Evolutionary conservation across 495 filamentous ascomycete genomes (phyloP), one percentile per base, ranked within the genome.

Genomic region (Penicillium subrubescens): DNA sequence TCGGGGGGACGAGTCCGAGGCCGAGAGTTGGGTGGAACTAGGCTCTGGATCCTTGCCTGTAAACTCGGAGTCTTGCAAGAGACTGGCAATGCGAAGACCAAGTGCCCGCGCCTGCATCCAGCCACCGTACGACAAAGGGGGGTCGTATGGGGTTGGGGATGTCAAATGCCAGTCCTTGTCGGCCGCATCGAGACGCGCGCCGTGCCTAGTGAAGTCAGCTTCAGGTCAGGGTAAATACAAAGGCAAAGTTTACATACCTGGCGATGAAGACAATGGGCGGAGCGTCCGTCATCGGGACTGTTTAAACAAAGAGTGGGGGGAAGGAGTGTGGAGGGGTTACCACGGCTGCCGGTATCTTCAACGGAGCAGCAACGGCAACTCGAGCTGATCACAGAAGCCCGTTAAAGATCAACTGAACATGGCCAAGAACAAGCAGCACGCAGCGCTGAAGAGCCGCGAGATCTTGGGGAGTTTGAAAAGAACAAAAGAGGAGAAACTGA

Each of bases 91-190:
- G 43, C 93, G 87, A 19, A 83, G 79, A 4, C 95, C 95, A 3
- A 97, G 80, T 10, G 86, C 87, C 63, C 89, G 89, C 56, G 90
- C 88, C 72, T 97, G 94, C 21, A 86, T 85, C 93, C 94, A 98
- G 50, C 95, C 95, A 63, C 92, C 90, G 71, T 97, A 98, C 17
- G 94, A 97, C 52, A 99, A 84, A 46, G 96, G 95, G 48, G 95
- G 91, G 64, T 99, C 94, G 80, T 98, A 98, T 6, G 95, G 96
- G 4, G 91, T 94, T 4, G 93, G 89, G 5, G 96, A 96, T n/a
- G 91, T 89, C 14, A 97, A 83, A 77, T 97, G 93, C 95, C 95
- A 99, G 75, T 92, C 84, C 71, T 92, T 91, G 80, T 98, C 93
- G 63, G 93, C 92, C 50, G 92, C 91, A 74, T 99, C 95, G 35